A percentile compares a stretch with the other conserved stretches of the same genome.
These are phyloP conservation scores for Russula sp. DNA, from an alignment of 768 basidiomycete species.

Conservation along the genomic window DNA sequence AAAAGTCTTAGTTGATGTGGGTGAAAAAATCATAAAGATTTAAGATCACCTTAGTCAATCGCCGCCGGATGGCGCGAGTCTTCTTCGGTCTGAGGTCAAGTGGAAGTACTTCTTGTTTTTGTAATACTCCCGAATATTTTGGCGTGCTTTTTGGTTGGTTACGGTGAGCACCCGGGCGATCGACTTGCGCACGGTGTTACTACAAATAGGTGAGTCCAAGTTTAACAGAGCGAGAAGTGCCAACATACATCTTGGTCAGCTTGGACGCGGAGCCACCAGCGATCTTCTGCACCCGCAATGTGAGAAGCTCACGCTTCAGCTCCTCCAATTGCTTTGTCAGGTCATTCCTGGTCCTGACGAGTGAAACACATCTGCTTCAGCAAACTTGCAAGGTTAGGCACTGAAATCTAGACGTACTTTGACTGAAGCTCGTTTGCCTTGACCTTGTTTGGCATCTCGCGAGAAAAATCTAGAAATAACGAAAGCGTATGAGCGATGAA, in stretches of 20 bases:
- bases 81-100: constrained; percentile 97
- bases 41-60: constrained; percentile 76
- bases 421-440: constrained; percentile 96
- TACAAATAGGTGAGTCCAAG: constrained; percentile 37
- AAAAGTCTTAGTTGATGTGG: constrained; percentile 17
- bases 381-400: background rate
- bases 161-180: constrained; percentile 98
- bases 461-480: constrained; percentile 26
- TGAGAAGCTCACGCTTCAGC: constrained; percentile 92
- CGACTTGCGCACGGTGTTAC: constrained; percentile 95
- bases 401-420: constrained; percentile 57
- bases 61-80: constrained; percentile 96
- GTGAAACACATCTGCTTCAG: background rate
- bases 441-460: constrained; percentile 85
- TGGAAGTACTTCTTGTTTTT: constrained; percentile 94
- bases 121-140: constrained; percentile 97
- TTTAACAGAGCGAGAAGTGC: background rate
- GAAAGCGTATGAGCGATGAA: background rate
- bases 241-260: constrained; percentile 92
- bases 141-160: constrained; percentile 96
- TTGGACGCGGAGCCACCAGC: constrained; percentile 94
- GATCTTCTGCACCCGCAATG: constrained; percentile 96
- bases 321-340: constrained; percentile 90
- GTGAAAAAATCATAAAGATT: background rate
- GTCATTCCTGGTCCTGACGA: constrained; percentile 87